These are phyloP conservation scores for Delitschia confertaspora DNA, from an alignment of 495 filamentous ascomycete genomes.

Conservation along the genomic window DNA sequence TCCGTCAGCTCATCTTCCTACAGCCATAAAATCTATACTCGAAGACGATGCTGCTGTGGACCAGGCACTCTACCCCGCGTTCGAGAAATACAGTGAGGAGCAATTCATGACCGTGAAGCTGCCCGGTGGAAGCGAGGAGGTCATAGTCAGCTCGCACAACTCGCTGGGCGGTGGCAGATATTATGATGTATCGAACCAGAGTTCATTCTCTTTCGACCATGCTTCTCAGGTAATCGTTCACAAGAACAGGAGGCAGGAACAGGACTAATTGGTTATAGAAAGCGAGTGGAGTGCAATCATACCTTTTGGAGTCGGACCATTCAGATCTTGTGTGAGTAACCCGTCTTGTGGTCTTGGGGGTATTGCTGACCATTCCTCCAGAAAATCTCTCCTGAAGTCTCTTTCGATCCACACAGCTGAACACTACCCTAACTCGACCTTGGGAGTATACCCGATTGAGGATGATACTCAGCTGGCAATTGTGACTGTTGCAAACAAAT, in stretches of 20 bases:
- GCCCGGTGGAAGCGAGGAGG: slow-evolving; percentile 71
- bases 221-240: slow-evolving; percentile 55
- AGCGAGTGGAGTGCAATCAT: slow-evolving; percentile 71
- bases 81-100: slow-evolving; percentile 92
- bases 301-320: slow-evolving; percentile 70
- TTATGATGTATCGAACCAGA: slow-evolving; percentile 78
- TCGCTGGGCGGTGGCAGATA: slow-evolving; percentile 69
- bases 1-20: neutral
- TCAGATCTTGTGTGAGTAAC: slow-evolving; percentile 63
- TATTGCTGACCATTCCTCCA: slow-evolving; percentile 29
- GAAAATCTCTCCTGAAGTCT: slow-evolving; percentile 72
- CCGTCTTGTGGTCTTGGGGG: neutral
- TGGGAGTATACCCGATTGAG: slow-evolving; percentile 71
- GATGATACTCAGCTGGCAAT: slow-evolving; percentile 68
- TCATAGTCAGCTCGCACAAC: slow-evolving; percentile 81
- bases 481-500: slow-evolving; percentile 85
- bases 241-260: neutral
- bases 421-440: slow-evolving; percentile 76
- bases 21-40: slow-evolving; percentile 85
- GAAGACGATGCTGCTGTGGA: slow-evolving; percentile 59
- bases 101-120: slow-evolving; percentile 84
- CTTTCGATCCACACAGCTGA: slow-evolving; percentile 71
- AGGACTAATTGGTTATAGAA: slow-evolving; percentile 44
- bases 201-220: slow-evolving; percentile 83
- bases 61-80: slow-evolving; percentile 65